A percentile compares a stretch with the other conserved stretches of the same genome.
These are phyloP conservation scores for Meira nashicola DNA, from an alignment of 1,284 basidiomycete species.

Conservation along the genomic window DNA sequence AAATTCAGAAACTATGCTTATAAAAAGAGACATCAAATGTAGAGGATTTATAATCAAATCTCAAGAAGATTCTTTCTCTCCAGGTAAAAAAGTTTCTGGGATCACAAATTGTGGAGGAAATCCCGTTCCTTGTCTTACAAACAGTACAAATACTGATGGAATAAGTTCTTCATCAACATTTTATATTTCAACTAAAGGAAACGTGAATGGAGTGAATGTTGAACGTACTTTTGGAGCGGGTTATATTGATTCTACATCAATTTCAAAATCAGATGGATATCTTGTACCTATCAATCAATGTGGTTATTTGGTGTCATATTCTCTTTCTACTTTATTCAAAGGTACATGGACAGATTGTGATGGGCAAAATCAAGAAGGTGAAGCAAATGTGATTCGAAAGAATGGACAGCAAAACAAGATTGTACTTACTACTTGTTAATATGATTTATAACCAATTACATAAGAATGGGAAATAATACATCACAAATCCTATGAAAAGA, in stretches of 20 bases:
- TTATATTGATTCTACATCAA: neutral
- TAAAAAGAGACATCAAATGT: conserved; percentile 1
- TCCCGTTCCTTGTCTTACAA: neutral
- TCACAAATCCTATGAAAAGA: too few relatives aligned
- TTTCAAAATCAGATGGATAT: neutral
- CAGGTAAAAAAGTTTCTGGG: neutral
- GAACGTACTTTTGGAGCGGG: neutral
- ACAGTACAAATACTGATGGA: neutral
- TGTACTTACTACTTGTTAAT: too few relatives aligned
- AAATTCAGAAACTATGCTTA: too few relatives aligned
- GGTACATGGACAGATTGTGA: conserved; percentile 1
- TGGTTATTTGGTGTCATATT: neutral
- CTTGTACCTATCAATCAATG: neutral
- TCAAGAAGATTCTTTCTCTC: neutral
- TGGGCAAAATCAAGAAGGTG: neutral
- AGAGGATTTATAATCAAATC: neutral
- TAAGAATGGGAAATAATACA: too few relatives aligned
- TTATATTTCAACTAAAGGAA: neutral
- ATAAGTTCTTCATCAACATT: neutral
- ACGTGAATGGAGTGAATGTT: neutral
- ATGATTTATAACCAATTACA: too few relatives aligned
- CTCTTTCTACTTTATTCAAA: neutral
- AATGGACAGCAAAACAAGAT: neutral
- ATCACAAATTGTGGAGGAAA: neutral
- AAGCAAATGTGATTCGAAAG: neutral